Base-by-base conservation (phyloP, 257 asterid genomes). In the Plantago ovata region DNA sequence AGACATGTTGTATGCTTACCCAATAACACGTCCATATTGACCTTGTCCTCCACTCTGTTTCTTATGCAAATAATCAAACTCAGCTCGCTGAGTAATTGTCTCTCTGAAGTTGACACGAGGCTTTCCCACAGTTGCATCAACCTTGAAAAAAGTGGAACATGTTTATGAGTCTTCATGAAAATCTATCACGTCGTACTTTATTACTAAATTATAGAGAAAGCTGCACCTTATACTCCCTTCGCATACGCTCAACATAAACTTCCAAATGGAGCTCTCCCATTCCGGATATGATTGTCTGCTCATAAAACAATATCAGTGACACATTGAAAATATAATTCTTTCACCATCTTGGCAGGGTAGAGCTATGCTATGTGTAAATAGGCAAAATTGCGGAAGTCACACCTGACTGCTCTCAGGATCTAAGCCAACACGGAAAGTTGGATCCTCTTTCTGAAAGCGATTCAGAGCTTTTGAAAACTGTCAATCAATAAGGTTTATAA, bases 101-200 rank as follows among this genome's bases (percentile, higher is more conserved):
- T 93, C 99, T 72, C 99, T 83, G 73, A 93, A 93, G 81, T 93
- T 93, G 72, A 93, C 99, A 73, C 96, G 99, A 54, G 99, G 99
- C 73, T 86, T 89, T 57, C 99, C 99, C 62, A 93, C 97, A 59
- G 81, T 77, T 45, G 97, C 95, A 23, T 89, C 97, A 78, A 89
- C 99, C 99, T 92, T 59, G 41, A 79, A 51, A 70, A 67, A 44
- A 52, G 53, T 53, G 59, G 64, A 21, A 50, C 52, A 53, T 69
- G 58, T 62, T 23, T 54, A 16, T 61, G 42, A 68, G 41, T 55
- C 14, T 33, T 44, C 40, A 70, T 45, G 55, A 18, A 67, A 48
- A 21, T 19, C 67, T 19, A 47, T 52, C 10, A 50, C 21, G 47
- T 60, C 21, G 42, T 53, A 63, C 38, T 24, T 32, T 62, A 64